phyloP scores from a whole-genome alignment of 2,329 filamentous ascomycete species.

The Hawksworthiomyces lignivorus region DNA sequence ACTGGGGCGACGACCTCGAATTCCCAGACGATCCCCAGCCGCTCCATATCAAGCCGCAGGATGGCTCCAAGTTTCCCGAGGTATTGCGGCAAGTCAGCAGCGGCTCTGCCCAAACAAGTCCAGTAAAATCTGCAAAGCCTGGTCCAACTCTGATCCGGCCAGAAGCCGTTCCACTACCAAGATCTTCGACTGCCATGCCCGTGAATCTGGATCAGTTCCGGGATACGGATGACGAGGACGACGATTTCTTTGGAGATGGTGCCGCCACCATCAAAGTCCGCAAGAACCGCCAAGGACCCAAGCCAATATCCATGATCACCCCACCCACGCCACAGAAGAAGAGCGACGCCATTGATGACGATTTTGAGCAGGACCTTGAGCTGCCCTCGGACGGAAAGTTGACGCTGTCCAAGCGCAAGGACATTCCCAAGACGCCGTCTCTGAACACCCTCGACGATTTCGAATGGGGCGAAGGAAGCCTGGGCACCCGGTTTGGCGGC shows the following conservation, averaged over 20 bases:
- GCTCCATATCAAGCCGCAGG: slow-evolving; percentile 58
- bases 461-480: slow-evolving; percentile 89
- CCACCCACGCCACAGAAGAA: slow-evolving; percentile 47
- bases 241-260: slow-evolving; percentile 57
- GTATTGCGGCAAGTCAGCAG: slow-evolving; percentile 59
- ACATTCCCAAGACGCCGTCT: slow-evolving; percentile 56
- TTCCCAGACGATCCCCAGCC: slow-evolving; percentile 51
- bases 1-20: slow-evolving; percentile 75
- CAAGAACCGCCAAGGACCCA: slow-evolving; percentile 46
- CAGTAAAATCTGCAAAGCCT: slow-evolving; percentile 27
- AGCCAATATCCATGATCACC: slow-evolving; percentile 45
- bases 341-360: slow-evolving; percentile 45
- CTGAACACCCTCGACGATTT: slow-evolving; percentile 62
- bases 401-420: slow-evolving; percentile 52
- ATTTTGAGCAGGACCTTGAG: slow-evolving; percentile 67
- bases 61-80: slow-evolving; percentile 57
- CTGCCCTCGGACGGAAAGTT: slow-evolving; percentile 60
- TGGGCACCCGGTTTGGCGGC: slow-evolving; percentile 84
- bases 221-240: slow-evolving; percentile 52
- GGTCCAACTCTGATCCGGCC: slow-evolving; percentile 23
- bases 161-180: slow-evolving; percentile 22
- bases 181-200: slow-evolving; percentile 23
- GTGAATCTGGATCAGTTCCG: slow-evolving; percentile 57
- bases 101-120: slow-evolving; percentile 46
- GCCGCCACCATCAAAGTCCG: slow-evolving; percentile 60